Conservation (phyloP, 345 rosid species). For the Citrus maxima region DNA sequence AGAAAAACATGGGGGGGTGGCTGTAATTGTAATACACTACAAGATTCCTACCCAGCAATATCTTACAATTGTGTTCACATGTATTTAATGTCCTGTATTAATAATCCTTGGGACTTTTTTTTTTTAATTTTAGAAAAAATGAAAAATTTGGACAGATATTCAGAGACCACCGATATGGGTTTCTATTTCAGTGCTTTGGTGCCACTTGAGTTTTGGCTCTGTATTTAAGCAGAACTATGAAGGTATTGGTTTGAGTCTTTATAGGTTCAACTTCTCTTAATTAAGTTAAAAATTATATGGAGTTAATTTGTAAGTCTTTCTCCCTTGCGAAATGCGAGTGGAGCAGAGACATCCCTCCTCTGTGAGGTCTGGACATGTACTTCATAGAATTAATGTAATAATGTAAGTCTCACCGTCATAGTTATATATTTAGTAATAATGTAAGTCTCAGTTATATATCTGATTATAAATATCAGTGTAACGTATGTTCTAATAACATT, state of each 20-base stretch:
- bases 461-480: no score
- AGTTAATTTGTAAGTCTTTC: no score
- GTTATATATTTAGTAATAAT: no score
- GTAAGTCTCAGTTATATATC: no score
- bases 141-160: background rate
- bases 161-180: background rate
- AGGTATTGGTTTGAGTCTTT: no score
- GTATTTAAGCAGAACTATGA: no score
- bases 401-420: no score
- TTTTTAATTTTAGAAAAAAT: background rate
- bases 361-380: fast-evolving
- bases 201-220: no score
- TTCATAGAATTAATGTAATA: no score
- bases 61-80: background rate
- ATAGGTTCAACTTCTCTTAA: fast-evolving
- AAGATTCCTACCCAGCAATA: background rate
- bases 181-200: background rate
- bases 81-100: background rate
- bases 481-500: fast-evolving
- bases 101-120: background rate
- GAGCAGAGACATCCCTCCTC: no score
- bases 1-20: background rate
- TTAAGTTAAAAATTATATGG: no score
- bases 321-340: fast-evolving
- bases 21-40: background rate